Conservation (phyloP, 495 filamentous ascomycete species). For the Penicillium chermesinum region DNA sequence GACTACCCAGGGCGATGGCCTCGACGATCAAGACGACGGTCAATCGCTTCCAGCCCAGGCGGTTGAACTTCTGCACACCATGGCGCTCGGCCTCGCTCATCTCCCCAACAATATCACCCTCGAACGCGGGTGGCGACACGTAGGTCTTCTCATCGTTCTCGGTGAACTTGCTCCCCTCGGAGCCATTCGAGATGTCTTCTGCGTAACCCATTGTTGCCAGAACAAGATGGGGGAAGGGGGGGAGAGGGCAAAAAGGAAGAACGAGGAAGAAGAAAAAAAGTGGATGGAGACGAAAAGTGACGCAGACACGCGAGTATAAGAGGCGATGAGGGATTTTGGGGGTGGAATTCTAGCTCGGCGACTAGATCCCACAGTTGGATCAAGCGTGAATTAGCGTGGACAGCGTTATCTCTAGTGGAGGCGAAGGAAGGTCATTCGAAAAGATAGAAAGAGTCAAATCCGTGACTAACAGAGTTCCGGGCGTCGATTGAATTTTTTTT, state of each 20-base stretch:
- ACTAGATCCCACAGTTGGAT: constrained; percentile 9
- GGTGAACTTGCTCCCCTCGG: constrained; percentile 18
- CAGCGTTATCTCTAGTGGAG: constrained; percentile 8
- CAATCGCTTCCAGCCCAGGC: constrained; percentile 37
- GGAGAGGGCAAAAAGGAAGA: not conserved
- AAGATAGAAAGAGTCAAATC: not conserved
- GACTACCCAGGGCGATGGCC: constrained; percentile 58
- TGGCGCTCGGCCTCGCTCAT: constrained; percentile 29
- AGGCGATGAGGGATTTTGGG: not conserved
- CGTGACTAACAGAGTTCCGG: not conserved
- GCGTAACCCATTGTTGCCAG: constrained; percentile 22
- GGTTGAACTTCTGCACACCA: constrained; percentile 28
- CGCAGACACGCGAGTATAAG: constrained; percentile 6
- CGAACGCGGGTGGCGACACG: constrained; percentile 21
- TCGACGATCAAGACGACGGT: constrained; percentile 54
- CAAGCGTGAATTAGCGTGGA: constrained; percentile 7
- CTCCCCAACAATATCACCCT: constrained; percentile 27
- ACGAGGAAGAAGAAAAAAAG: not conserved
- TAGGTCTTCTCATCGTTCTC: constrained; percentile 18
- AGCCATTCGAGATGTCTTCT: constrained; percentile 21
- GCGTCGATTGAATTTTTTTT: not conserved
- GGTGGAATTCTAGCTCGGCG: too few relatives aligned
- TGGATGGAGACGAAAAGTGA: not conserved
- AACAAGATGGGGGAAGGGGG: not conserved
- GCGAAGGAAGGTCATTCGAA: not conserved